Conservation (phyloP, 352 stramenopile species). For the Phytophthora palmivora region DNA sequence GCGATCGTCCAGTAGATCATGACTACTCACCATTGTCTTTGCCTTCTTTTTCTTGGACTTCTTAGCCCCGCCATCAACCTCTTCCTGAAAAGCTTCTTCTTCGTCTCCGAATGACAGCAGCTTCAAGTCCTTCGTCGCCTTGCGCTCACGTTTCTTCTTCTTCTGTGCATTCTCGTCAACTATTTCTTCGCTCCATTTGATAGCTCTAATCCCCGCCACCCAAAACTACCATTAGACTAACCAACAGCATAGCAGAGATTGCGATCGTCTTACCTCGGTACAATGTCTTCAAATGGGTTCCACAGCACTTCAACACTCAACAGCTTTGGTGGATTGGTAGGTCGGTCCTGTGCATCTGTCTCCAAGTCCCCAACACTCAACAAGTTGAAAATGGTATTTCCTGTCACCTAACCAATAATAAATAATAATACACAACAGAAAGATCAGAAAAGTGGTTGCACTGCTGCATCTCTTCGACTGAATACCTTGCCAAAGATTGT, state of each 20-base stretch:
- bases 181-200: slow-evolving; percentile 32
- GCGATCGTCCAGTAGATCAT: slow-evolving; percentile 70
- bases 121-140: slow-evolving; percentile 94
- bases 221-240: neutral
- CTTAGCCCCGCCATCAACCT: slow-evolving; percentile 31
- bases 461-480: neutral
- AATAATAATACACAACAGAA: slow-evolving; percentile 43
- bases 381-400: slow-evolving; percentile 98
- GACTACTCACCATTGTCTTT: slow-evolving; percentile 79
- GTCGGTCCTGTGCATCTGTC: slow-evolving; percentile 85
- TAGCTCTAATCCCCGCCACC: slow-evolving; percentile 25
- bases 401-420: slow-evolving; percentile 89
- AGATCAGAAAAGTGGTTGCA: neutral
- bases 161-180: slow-evolving; percentile 44
- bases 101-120: slow-evolving; percentile 97
- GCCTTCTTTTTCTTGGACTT: slow-evolving; percentile 62
- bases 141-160: slow-evolving; percentile 88
- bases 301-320: slow-evolving; percentile 92
- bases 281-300: slow-evolving; percentile 96
- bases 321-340: slow-evolving; percentile 80
- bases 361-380: slow-evolving; percentile 91
- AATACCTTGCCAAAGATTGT: slow-evolving; percentile 92
- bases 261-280: slow-evolving; percentile 59
- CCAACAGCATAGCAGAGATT: neutral
- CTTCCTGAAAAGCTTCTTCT: slow-evolving; percentile 71